Evolutionary conservation across 768 basidiomycete genomes (phyloP), one percentile per base, ranked within the genome.

Genomic region (Podaxis pistillaris): DNA sequence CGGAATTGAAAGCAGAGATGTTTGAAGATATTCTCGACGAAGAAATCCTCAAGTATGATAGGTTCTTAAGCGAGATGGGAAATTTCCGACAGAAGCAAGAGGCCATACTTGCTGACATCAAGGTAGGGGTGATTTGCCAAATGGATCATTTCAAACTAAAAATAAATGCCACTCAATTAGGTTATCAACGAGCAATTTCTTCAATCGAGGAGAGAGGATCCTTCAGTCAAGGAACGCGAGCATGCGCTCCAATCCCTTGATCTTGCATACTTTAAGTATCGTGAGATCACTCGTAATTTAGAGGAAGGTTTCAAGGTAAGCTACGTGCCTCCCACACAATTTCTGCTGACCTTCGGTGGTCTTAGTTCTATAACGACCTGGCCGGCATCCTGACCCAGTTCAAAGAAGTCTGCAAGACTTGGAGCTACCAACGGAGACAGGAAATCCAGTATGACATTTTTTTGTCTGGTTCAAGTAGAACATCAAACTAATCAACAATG

Each of bases 281-380:
- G 83, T 58, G 96, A 98, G 71, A 90, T 97, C 13, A 81, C 79
- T 1, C 83, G 84, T 55, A 95, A 98, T 73, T 77, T 97, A 5
- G 88, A 91, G 44, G 96, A 98, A 71, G 96, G 96, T 4, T 81
- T 91, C 68, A 90, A 93, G 78, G 94, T 90, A 67, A 13, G 75
- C 65, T 28, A 36, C 49, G 47, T 47, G 62, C 46, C 36, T n/a
- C 4, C 22, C 41, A 37, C 36, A 26, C 56, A 17, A 12, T 26
- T 51, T 15, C 50, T 2, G 26, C 49, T 22, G 26, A 44, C 30
- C 22, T 46, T 19, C 28, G 52, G 9, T 38, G 41, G 2, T 28
- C n/a, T 12, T 64, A 95, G 91, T 98, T 98, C 70, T 96, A 99
- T 72, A 94, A 93, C 64, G 90, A 93, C 68, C 82, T 98, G 59